These are phyloP conservation scores for Apostasia shenzhenica DNA, from an alignment of 106 monocot species.

Conservation along the genomic window DNA sequence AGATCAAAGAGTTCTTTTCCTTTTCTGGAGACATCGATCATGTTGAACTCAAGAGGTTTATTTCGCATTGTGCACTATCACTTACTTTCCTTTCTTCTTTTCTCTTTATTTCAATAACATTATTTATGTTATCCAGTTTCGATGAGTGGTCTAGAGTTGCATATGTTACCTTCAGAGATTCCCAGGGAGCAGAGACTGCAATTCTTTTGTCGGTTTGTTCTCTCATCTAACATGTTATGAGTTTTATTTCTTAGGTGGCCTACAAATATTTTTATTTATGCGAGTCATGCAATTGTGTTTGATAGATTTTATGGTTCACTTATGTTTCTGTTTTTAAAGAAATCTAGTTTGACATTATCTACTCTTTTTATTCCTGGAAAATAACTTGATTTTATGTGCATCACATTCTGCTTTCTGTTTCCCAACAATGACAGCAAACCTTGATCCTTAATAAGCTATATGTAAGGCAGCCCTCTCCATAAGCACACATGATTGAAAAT, in stretches of 20 bases:
- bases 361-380: too few species aligned
- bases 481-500: too few species aligned
- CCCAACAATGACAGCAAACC: too few species aligned
- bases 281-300: too few species aligned
- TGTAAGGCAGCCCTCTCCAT: too few species aligned
- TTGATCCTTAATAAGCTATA: too few species aligned
- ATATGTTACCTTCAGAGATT: constrained; percentile 37
- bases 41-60: constrained; percentile 3
- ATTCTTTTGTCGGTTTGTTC: constrained; percentile 26
- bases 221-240: background rate
- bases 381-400: too few species aligned
- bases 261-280: too few species aligned
- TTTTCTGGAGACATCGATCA: constrained; percentile 5
- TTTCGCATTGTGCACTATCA: background rate
- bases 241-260: background rate
- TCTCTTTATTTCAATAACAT: background rate
- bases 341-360: too few species aligned
- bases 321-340: too few species aligned
- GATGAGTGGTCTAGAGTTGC: constrained; percentile 38
- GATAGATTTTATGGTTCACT: too few species aligned
- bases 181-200: constrained; percentile 39
- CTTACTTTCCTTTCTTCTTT: background rate
- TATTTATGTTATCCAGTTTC: constrained; percentile 15
- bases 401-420: too few species aligned
- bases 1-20: constrained; percentile 2